phyloP scores from a whole-genome alignment of 768 basidiomycete species.

The Cystobasidium tubakii region DNA sequence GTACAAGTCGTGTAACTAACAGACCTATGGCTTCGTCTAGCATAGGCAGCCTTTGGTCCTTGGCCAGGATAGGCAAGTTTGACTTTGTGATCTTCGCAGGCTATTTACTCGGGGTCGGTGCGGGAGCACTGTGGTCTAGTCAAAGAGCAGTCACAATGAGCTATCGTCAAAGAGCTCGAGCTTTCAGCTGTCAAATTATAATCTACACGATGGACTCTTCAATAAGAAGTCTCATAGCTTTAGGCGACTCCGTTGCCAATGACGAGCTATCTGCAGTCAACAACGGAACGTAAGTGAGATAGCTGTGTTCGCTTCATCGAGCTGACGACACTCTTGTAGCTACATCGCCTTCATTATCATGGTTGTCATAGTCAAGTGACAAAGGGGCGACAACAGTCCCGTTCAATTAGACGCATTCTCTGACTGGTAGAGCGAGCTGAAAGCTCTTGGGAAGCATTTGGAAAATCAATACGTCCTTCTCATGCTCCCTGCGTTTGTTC shows the following conservation, averaged over 20 bases:
- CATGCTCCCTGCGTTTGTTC: background rate
- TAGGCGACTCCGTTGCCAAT: background rate
- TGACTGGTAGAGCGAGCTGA: background rate
- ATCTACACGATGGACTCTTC: background rate
- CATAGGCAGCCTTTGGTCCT: background rate
- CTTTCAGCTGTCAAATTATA: background rate
- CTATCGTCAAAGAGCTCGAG: background rate
- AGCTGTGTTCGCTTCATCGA: no score
- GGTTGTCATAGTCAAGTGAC: background rate
- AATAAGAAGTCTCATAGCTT: background rate
- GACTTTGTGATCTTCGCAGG: background rate
- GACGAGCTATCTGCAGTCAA: background rate
- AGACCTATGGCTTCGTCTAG: background rate
- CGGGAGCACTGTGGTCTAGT: background rate
- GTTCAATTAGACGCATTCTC: background rate
- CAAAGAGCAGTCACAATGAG: background rate
- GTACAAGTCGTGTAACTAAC: no score
- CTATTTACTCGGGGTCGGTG: background rate
- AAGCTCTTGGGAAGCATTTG: background rate
- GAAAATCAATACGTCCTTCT: background rate
- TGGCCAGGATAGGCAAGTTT: background rate
- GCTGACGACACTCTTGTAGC: background rate
- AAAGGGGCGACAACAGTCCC: background rate
- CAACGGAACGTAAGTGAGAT: background rate
- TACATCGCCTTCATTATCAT: slow-evolving; percentile 8